phyloP scores from a whole-genome alignment of 73 alveolate genomes.

The Paraurostyla sp. region DNA sequence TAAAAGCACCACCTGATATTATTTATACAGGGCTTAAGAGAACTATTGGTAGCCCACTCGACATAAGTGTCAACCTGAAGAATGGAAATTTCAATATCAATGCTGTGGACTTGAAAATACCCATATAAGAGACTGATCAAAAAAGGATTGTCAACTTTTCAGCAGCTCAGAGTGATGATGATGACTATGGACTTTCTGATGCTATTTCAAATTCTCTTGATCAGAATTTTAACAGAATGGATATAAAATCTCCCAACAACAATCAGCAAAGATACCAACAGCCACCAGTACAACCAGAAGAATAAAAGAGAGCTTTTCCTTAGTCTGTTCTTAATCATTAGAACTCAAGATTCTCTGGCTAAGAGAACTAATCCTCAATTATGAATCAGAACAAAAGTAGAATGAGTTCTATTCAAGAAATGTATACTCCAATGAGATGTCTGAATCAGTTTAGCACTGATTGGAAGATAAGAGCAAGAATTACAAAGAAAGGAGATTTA shows the following conservation, averaged over 20 bases:
- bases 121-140: slow-evolving; percentile 37
- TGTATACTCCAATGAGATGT: slow-evolving; percentile 33
- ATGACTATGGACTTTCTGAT: not conserved
- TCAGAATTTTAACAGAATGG: slow-evolving; percentile 40
- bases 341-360: not conserved
- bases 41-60: slow-evolving; percentile 38
- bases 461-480: slow-evolving; percentile 85
- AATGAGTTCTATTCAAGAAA: slow-evolving; percentile 22
- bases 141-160: not conserved
- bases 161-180: not conserved
- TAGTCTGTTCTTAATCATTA: not conserved
- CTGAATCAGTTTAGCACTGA: slow-evolving; percentile 70
- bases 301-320: not conserved
- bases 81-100: not conserved
- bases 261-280: not conserved
- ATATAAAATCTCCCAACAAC: slow-evolving; percentile 11
- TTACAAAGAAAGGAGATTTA: slow-evolving; percentile 77
- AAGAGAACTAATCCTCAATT: not conserved
- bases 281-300: not conserved
- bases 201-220: not conserved
- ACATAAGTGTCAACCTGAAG: not conserved
- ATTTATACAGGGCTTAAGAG: slow-evolving; percentile 36
- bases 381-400: not conserved
- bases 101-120: slow-evolving; percentile 8
- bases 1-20: slow-evolving; percentile 28